phyloP scores from a whole-genome alignment of 306 rosid species.

The Dicorynia guianensis region DNA sequence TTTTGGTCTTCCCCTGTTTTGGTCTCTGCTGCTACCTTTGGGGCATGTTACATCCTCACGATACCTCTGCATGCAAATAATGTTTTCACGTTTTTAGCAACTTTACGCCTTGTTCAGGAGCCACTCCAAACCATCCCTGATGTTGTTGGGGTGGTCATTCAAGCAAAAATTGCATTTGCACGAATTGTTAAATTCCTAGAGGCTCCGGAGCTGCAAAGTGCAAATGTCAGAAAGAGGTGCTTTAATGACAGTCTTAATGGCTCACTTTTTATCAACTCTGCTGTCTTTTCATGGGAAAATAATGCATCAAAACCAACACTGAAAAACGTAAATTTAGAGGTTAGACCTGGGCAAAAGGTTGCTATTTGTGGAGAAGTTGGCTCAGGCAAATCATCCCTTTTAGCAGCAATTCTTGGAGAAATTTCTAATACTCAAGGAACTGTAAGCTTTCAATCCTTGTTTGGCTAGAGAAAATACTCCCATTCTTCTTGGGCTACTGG shows the following conservation, averaged over 20 bases:
- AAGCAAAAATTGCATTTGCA: constrained; percentile 72
- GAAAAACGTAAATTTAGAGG: constrained; percentile 58
- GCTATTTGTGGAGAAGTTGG: constrained; percentile 93
- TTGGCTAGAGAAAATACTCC: background rate
- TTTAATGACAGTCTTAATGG: constrained; percentile 26
- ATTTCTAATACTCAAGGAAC: constrained; percentile 60
- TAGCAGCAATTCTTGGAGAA: constrained; percentile 80
- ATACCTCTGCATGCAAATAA: constrained; percentile 79
- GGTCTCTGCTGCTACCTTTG: constrained; percentile 79
- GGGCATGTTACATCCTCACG: constrained; percentile 62
- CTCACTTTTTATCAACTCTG: constrained; percentile 54
- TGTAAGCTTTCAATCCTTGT: constrained; percentile 48
- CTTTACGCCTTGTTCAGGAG: constrained; percentile 85
- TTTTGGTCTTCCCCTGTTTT: constrained; percentile 75
- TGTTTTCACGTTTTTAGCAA: constrained; percentile 81
- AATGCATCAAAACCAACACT: constrained; percentile 58
- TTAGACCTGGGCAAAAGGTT: constrained; percentile 62
- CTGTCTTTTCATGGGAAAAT: constrained; percentile 76
- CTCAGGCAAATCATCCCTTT: constrained; percentile 82
- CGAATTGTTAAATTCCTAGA: constrained; percentile 68
- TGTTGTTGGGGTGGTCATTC: constrained; percentile 67
- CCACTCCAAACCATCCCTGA: constrained; percentile 66
- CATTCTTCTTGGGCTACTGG: too few species aligned
- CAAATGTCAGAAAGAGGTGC: constrained; percentile 31
- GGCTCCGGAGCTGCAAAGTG: constrained; percentile 66